Base-by-base conservation (phyloP, 306 rosid species). In the Biancaea sappan region DNA sequence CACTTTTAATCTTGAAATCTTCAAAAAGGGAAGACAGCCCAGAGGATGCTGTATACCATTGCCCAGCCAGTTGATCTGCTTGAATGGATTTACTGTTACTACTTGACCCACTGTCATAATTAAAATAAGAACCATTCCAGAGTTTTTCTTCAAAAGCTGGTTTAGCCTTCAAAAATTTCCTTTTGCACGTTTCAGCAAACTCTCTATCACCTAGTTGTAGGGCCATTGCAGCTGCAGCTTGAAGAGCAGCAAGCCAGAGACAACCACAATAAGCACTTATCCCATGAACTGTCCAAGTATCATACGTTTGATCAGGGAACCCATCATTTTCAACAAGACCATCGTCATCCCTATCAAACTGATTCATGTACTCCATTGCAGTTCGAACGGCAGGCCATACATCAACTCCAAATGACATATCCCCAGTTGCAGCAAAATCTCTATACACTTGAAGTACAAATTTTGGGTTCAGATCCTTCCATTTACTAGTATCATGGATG, bases 151-250 rank as follows among this genome's bases (percentile, higher is more conserved):
- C 98, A 85, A 85, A 90, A 56, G 89, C 85, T 9, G 95, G 92
- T 79, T 92, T 94, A 72, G 99, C 97, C 84, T 87, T 88, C 85
- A 91, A 73, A 86, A 69, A 92, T 76, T 83, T 88, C 69, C 95
- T 83, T 82, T 94, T 94, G 88, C 97, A 92, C 72, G 85, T 83
- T 78, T 92, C 97, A 0, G 97, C 97, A 80, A 94, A 94, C 18
- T 82, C 81, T 61, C 16, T 84, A 82, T 91, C 97, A 18, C 95
- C 97, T 2, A 94, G 79, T 71, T 87, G 85, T 83, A 81, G 60
- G 78, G 98, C 98, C 98, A 94, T 94, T 16, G 92, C 93, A 63
- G 98, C 97, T 68, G 98, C 97, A 75, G 98, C 97, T 80, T 94
- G 98, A 62, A 94, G 94, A 57, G 98, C 95, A 35, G 98, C 96